Base-by-base conservation (phyloP, 1,284 basidiomycete species). In the Vanrija humicola region DNA sequence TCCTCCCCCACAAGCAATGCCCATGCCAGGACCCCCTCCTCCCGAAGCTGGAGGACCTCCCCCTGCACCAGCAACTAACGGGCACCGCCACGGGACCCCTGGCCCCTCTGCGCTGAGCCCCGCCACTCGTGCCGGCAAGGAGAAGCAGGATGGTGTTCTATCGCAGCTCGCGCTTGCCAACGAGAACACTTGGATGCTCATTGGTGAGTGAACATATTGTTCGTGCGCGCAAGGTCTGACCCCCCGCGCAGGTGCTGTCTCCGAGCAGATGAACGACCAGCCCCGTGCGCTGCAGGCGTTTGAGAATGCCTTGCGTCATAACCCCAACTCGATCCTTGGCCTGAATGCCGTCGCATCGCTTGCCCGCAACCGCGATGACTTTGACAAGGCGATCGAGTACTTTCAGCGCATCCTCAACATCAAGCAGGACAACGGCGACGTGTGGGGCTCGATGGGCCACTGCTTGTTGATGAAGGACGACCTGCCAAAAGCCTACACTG, bases 391-490 rank as follows among this genome's bases (percentile, higher is more conserved):
- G 50, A 86, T 97, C 74, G 94, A 96, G 55, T 95, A 88, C 78
- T 96, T 95, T 73, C 90, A 95, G 73, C 86, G 90, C 50, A 91
- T 93, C 40, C 82, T 97, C 58, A 82, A 83, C 68, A 83, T 95
- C 58, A 87, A 94, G 73, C 86, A 89, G 77, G 89, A 92, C 76
- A 93, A 93, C 75, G 91, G 91, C 69, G 90, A 95, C 79, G 88
- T 93, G 55, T 95, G 91, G 91, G 90, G 88, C 68, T 90, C 91
- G 2, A 83, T 95, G 60, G 90, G 92, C 38, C 94, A 98, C 72
- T 98, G 96, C 78, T 95, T 95, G 76, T 84, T 99, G 54, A 98
- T 98, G 94, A 94, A 97, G 75, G 95, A 98, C 72, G 94, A 98
- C 77, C 84, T 99, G 54, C 94, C 96, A 78, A 96, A 95, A 78